These are phyloP conservation scores for Acephala macrosclerotiorum DNA, from an alignment of 2,329 filamentous ascomycete genomes.

Conservation along the genomic window DNA sequence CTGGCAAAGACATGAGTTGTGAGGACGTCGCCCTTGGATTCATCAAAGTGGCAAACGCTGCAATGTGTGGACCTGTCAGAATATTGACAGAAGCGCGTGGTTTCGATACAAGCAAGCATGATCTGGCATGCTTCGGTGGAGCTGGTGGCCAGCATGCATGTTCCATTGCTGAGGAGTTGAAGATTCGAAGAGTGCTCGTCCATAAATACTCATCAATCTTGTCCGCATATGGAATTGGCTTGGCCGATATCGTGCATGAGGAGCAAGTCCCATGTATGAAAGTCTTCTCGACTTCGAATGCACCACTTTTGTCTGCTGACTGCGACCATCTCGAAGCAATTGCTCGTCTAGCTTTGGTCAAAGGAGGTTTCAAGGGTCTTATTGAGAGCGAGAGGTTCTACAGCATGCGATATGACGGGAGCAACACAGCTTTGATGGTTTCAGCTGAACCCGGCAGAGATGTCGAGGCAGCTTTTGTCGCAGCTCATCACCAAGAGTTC, in stretches of 20 bases:
- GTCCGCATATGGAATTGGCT: constrained; percentile 89
- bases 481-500: constrained; percentile 12
- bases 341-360: constrained; percentile 37
- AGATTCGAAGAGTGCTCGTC: constrained; percentile 82
- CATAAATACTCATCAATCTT: constrained; percentile 88
- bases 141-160: constrained; percentile 90
- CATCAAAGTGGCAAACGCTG: constrained; percentile 86
- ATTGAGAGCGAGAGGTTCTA: constrained; percentile 89
- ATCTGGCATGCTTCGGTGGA: constrained; percentile 88
- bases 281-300: constrained; percentile 52
- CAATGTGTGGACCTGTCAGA: constrained; percentile 88
- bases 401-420: constrained; percentile 89
- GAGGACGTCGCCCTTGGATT: constrained; percentile 70
- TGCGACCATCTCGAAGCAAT: constrained; percentile 66
- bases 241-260: constrained; percentile 93
- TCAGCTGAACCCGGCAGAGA: neutral
- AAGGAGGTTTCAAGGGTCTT: constrained; percentile 79
- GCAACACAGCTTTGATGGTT: constrained; percentile 88
- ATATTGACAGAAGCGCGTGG: constrained; percentile 90
- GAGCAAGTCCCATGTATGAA: constrained; percentile 65
- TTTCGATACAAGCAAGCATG: constrained; percentile 85
- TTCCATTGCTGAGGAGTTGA: constrained; percentile 82
- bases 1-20: constrained; percentile 62
- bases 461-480: neutral
- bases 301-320: constrained; percentile 54